Evolutionary conservation across 352 stramenopile genomes (phyloP).

Genomic region (Phytophthora pluvialis): DNA sequence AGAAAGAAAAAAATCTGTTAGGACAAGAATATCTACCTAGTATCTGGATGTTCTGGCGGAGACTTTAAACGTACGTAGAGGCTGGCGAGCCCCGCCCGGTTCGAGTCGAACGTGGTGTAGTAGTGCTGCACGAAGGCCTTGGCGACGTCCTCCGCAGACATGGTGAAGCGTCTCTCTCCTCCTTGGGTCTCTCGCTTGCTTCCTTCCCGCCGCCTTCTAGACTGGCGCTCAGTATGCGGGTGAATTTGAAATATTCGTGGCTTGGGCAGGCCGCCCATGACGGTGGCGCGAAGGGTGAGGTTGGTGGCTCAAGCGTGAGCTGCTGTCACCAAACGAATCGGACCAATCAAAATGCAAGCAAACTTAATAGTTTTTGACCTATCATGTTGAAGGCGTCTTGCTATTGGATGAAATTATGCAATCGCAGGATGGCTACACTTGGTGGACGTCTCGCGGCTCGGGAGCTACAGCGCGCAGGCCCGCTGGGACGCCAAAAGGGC

Average conservation of each 20-base stretch:
- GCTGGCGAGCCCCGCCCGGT: constrained; percentile 69
- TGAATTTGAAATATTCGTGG: constrained; percentile 32
- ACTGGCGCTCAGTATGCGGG: constrained; percentile 24
- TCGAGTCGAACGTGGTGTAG: constrained; percentile 88
- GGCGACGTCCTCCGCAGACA: constrained; percentile 87
- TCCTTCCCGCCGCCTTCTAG: constrained; percentile 30
- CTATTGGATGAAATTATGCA: constrained; percentile 28
- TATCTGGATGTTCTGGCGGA: neutral
- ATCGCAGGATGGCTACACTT: constrained; percentile 28
- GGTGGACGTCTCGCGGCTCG: neutral
- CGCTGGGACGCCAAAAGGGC: constrained; percentile 20
- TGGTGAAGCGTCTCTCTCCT: constrained; percentile 33
- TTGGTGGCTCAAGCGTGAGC: too few relatives aligned
- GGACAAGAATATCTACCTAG: neutral
- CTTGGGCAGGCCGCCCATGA: neutral
- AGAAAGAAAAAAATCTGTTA: constrained; percentile 9
- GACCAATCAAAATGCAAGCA: too few relatives aligned
- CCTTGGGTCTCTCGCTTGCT: constrained; percentile 6
- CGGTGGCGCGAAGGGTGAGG: too few relatives aligned
- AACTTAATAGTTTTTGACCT: too few relatives aligned
- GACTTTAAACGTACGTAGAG: constrained; percentile 73
- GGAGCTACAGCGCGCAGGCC: constrained; percentile 31
- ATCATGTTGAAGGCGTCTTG: too few relatives aligned
- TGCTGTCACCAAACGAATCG: too few relatives aligned
- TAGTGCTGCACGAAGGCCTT: constrained; percentile 90